Base-by-base conservation (phyloP, 2,329 filamentous ascomycete genomes). In the Rutstroemia sp. region DNA sequence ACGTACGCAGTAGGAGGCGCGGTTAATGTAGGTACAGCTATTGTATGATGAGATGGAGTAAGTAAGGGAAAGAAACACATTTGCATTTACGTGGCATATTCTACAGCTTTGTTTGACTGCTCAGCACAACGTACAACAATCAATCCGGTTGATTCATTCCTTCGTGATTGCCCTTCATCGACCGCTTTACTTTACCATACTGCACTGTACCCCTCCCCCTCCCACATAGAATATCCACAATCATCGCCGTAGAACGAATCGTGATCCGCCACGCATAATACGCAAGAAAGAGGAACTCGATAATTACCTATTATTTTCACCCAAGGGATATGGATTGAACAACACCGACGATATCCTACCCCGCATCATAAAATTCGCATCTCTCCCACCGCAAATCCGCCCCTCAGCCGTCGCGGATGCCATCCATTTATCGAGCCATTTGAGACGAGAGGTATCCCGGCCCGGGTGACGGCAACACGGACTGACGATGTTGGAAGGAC, bases 401-500 rank as follows among this genome's bases (percentile, higher is more conserved):
- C 30, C 30, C 30, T 34, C 30, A 34, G 45, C 63, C 59, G 51
- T 64, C 59, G 60, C 59, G 44, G 55, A 63, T 61, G 62, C 64
- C 54, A 19, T 54, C 58, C 57, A 53, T 40, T 39, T 38, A 49
- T 48, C 53, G 48, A 34, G 39, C 58, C 38, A 50, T 23, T 46
- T 60, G 59, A 57, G 59, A 50, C 48, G 48, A 61, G 55, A 52
- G 51, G 25, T 60, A 12, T 67, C 84, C 84, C 74, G 76, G 83
- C 86, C 88, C 70, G 87, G 87, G 83, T 87, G 69, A 90, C 82
- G 87, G 80, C 83, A 77, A 70, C 70, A 72, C 65, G 67, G 72
- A 72, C 72, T 75, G 79, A 79, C 72, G 68, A 99, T 99, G 94
- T 84, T 99, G 76, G 94, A 99, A 81, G 89, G 92, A 65, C 81